Base-by-base conservation (phyloP, 176 grass and related monocot species). In the Avena insularis region DNA sequence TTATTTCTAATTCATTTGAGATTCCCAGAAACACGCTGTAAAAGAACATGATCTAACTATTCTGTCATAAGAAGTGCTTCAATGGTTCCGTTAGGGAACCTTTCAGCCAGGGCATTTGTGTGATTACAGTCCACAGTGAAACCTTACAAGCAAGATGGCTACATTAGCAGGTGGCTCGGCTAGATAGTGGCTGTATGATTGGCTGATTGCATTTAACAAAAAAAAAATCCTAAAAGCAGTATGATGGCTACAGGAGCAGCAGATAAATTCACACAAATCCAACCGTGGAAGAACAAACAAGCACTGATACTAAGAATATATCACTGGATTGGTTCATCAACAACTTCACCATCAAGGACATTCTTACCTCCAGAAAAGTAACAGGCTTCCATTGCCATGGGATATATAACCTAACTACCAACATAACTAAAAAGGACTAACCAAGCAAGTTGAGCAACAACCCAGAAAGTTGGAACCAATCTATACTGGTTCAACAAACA, bases 41-140 rank as follows among this genome's bases (percentile, higher is more conserved):
- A 31, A 87, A 25, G 74, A 35, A 5, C 59, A 85, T 53, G 63
- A 78, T 82, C 31, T 70, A 82, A 55, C 23, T 82, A n/a, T 10
- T 58, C 58, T 77, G 12, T 12, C 48, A 40, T 35, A 64, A 76
- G 38, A 43, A 36, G 20, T 23, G 23, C 20, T 87, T 81, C 50
- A 17, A 33, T 27, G 9, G 47, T 65, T 79, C 33, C 75, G 67
- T 31, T 87, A 84, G 48, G 75, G 2, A 65, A 77, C 29, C 31
- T 54, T 66, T 60, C 27, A 75, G 47, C 38, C 29, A 85, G 83
- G 49, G 20, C 31, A 25, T n/a, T 4, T 14, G 27, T 68, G 27
- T 12, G 3, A 68, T 50, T n/a, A 27, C 3, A 53, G 27, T 67
- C 25, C 10, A 15, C 10, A 82, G 35, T 68, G 16, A 36, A 53